Conservation (phyloP, 345 rosid species). For the Rhizophora mangle region DNA sequence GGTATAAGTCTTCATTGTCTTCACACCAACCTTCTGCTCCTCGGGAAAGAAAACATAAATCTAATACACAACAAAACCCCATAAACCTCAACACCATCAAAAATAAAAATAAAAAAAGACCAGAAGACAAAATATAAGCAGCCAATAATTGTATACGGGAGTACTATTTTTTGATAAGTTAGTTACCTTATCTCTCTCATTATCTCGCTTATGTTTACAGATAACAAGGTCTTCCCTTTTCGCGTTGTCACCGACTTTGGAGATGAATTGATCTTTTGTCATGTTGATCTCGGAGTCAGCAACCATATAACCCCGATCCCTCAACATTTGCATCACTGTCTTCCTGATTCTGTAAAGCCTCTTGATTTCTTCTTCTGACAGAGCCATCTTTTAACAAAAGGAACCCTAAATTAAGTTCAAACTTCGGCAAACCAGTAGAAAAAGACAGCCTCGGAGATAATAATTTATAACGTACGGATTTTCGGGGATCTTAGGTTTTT, state of each 20-base stretch:
- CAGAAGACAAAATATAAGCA: not conserved
- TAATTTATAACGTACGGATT: too few species aligned
- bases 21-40: slow-evolving; percentile 77
- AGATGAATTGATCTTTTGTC: slow-evolving; percentile 46
- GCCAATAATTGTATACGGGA: not conserved
- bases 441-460: too few species aligned
- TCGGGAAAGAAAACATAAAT: slow-evolving; percentile 86
- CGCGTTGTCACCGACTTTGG: slow-evolving; percentile 69
- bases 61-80: slow-evolving; percentile 25
- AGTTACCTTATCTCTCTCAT: slow-evolving; percentile 62
- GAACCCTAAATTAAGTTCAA: too few species aligned
- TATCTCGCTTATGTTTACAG: slow-evolving; percentile 50
- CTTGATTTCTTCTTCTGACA: slow-evolving; percentile 64
- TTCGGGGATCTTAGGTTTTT: too few species aligned
- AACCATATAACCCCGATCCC: slow-evolving; percentile 70
- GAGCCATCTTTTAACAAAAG: slow-evolving; percentile 37
- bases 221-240: slow-evolving; percentile 87
- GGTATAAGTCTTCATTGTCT: slow-evolving; percentile 86
- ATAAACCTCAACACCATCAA: not conserved
- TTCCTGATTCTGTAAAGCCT: slow-evolving; percentile 57
- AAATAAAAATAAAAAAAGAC: not conserved
- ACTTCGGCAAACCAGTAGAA: too few species aligned
- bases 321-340: slow-evolving; percentile 81
- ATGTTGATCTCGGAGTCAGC: slow-evolving; percentile 57
- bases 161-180: not conserved